Percentiles rank a stretch among this genome's conserved stretches.
Conservation (phyloP, 176 grass and related monocot genomes). For the Oryza meyeriana region DNA sequence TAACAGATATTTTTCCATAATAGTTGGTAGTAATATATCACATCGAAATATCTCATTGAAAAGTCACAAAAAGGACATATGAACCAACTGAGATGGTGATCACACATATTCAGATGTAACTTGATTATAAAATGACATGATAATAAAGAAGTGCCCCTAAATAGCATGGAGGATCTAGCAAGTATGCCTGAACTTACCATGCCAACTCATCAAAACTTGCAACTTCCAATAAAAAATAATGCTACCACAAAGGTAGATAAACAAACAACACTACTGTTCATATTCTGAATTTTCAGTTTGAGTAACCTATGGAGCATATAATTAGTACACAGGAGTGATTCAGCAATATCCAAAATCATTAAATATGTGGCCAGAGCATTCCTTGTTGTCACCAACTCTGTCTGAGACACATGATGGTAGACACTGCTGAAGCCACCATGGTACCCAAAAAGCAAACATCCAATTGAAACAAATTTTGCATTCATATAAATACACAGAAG, state of each 20-base stretch:
- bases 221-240: background rate
- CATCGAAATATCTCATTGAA: background rate
- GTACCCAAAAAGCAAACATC: constrained; percentile 1
- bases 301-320: background rate
- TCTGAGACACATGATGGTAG: constrained; percentile 1
- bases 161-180: background rate
- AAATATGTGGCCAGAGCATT: constrained; percentile 2
- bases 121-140: background rate
- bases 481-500: constrained; percentile 9
- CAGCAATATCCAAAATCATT: constrained; percentile 11
- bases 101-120: background rate
- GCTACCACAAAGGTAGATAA: background rate
- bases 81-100: background rate
- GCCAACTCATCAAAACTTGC: background rate
- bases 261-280: background rate
- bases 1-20: background rate
- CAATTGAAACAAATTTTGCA: constrained; percentile 16
- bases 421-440: background rate
- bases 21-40: background rate
- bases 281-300: background rate
- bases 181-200: background rate
- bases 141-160: background rate
- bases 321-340: background rate
- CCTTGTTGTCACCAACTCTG: constrained; percentile 19
- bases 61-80: background rate